These are phyloP conservation scores for Pilatotrama ljubarskyi DNA, from an alignment of 768 basidiomycete genomes.

Conservation along the genomic window DNA sequence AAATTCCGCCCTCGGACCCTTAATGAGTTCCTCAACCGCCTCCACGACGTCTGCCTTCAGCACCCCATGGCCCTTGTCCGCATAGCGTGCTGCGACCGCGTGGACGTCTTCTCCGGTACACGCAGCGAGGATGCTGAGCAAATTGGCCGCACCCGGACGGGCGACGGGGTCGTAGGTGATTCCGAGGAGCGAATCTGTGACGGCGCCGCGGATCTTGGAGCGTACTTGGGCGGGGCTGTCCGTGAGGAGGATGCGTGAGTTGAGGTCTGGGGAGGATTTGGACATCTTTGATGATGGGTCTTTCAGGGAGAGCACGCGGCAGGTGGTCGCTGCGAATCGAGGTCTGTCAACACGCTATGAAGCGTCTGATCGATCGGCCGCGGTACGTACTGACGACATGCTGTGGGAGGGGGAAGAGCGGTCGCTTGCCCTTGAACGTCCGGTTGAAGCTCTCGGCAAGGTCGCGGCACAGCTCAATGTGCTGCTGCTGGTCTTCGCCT, in stretches of 20 bases:
- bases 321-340: slow-evolving; percentile 60
- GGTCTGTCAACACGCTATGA: neutral
- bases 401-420: slow-evolving; percentile 71
- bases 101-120: slow-evolving; percentile 53
- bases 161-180: slow-evolving; percentile 78
- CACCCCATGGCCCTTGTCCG: slow-evolving; percentile 56
- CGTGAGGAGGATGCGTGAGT: slow-evolving; percentile 85
- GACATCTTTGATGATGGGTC: slow-evolving; percentile 93
- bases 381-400: slow-evolving; percentile 69
- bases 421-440: slow-evolving; percentile 46
- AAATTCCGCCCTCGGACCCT: slow-evolving; percentile 68
- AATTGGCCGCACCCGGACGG: slow-evolving; percentile 84
- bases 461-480: slow-evolving; percentile 86
- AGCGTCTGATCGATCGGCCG: no score
- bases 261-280: slow-evolving; percentile 78
- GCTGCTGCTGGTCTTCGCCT: slow-evolving; percentile 95
- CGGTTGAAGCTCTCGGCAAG: slow-evolving; percentile 83
- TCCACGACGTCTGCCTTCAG: slow-evolving; percentile 78
- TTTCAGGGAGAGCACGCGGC: slow-evolving; percentile 81
- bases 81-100: slow-evolving; percentile 51
- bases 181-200: slow-evolving; percentile 78
- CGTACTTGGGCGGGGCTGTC: slow-evolving; percentile 63
- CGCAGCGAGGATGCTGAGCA: slow-evolving; percentile 77
- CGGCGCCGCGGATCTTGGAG: slow-evolving; percentile 74
- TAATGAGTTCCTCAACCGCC: slow-evolving; percentile 68